phyloP scores from a whole-genome alignment of 345 rosid species.

The Carallia brachiata region DNA sequence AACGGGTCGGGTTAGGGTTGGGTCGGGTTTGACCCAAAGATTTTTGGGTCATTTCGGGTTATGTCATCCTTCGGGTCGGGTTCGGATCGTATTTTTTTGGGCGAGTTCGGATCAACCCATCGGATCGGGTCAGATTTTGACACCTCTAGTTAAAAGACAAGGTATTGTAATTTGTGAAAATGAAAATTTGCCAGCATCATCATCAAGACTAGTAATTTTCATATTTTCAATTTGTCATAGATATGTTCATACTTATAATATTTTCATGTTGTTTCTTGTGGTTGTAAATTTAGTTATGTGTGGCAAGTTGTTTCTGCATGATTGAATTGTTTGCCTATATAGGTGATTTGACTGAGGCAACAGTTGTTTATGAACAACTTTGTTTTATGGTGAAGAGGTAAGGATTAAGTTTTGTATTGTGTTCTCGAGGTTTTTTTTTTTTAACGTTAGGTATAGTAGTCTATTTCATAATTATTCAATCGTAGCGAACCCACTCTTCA shows the following conservation, averaged over 20 bases:
- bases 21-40: too few relatives aligned
- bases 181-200: slow-evolving; percentile 84
- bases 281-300: background rate
- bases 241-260: background rate
- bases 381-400: slow-evolving; percentile 97
- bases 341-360: slow-evolving; percentile 96
- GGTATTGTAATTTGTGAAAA: too few relatives aligned
- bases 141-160: too few relatives aligned
- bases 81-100: too few relatives aligned
- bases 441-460: background rate
- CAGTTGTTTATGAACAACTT: slow-evolving; percentile 93
- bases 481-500: slow-evolving; percentile 1
- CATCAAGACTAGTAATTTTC: slow-evolving; percentile 79
- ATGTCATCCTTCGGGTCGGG: too few relatives aligned
- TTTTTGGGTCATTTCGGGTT: too few relatives aligned
- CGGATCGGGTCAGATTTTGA: too few relatives aligned
- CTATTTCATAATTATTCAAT: background rate
- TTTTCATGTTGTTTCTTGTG: background rate
- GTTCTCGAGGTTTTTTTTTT: background rate
- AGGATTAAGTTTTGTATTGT: background rate
- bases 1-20: too few relatives aligned
- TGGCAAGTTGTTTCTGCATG: slow-evolving; percentile 91
- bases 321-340: slow-evolving; percentile 93
- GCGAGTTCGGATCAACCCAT: too few relatives aligned
- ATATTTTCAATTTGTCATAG: background rate